Base-by-base conservation (phyloP, 148 eudicot genomes). In the Persicaria tinctoria region DNA sequence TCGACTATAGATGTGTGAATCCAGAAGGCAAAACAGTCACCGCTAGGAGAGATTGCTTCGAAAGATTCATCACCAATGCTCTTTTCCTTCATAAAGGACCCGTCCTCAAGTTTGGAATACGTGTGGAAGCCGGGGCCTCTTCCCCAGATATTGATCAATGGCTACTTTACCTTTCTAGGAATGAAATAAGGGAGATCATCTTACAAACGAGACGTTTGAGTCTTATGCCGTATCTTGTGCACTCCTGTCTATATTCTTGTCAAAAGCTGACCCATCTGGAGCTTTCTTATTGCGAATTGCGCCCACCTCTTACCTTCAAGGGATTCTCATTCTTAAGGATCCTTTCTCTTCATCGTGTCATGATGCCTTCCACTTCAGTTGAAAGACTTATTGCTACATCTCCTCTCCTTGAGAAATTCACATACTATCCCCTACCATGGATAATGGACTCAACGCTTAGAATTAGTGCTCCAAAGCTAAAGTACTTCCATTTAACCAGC, bases 41-140 rank as follows among this genome's bases (percentile, higher is more conserved):
- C 3, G 41, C 41, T 32, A 32, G 41, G 41, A 32, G 41, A 32
- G 41, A 32, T 32, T 2, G 41, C 41, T 32, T 60, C 74, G 68
- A 1, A 82, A 82, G 46, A 88, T 90, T 57, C 2, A 81, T 90
- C 18, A 84, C 85, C 44, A 83, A 76, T 16, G 81, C 75, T 76
- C 87, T 88, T 74, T 48, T 88, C 51, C 90, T 88, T 47, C 96
- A 90, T 71, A 80, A 88, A 50, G 96, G 92, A 51, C 89, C 92
- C 2, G 86, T 90, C 53, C 86, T 84, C 80, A 86, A 83, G 76
- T 90, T 88, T 68, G 78, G 76, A 77, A 32, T 32, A 32, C 77
- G 75, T 64, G 81, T 87, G 63, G 79, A 80, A 0, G 77, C 79
- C 76, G 74, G 83, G 57, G 87, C 77, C 74, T 73, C 83, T 76